Base-by-base conservation (phyloP, 495 filamentous ascomycete genomes). In the Glutinoglossum americanum region DNA sequence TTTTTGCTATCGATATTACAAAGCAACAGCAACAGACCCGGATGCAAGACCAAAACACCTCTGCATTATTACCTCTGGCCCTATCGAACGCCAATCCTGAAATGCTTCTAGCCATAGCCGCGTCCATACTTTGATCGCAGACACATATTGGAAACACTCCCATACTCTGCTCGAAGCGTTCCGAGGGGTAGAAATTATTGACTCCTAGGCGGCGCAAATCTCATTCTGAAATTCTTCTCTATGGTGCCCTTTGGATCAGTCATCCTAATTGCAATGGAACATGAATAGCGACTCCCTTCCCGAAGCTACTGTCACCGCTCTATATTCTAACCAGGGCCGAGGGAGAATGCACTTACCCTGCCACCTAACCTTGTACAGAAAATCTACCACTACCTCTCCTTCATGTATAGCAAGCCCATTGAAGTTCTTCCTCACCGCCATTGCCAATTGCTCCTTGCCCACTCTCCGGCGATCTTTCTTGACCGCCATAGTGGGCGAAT, bases 401-500 rank as follows among this genome's bases (percentile, higher is more conserved):
- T 96, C 89, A 56, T 80, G 81, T 13, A 94, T 78, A 10, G 83
- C 86, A 53, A 84, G 74, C 25, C 80, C 82, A 65, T 94, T 94
- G 68, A 96, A 94, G 67, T 94, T 85, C 71, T 89, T 94, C 59
- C 89, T 73, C 26, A 92, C 87, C 10, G 83, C 75, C 58, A 81
- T 74, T n/a, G 87, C 85, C 37, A 96, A 74, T 62, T 89, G 78
- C 27, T 89, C 81, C 64, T 86, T 84, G 63, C 75, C 76, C 64
- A 90, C 79, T 56, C 84, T 74, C 53, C 84, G 66, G 55, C 79
- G 71, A 32, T 78, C 73, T 64, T 76, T 78, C 56, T 78, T 66
- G 53, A 44, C 37, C 13, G 79, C 80, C 75, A 86, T 85, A 21
- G 82, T 85, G n/a, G 84, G 82, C 0, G 81, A 85, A 62, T 75